Base-by-base conservation (phyloP, 1,284 basidiomycete species). In the Polyporus tsugae region DNA sequence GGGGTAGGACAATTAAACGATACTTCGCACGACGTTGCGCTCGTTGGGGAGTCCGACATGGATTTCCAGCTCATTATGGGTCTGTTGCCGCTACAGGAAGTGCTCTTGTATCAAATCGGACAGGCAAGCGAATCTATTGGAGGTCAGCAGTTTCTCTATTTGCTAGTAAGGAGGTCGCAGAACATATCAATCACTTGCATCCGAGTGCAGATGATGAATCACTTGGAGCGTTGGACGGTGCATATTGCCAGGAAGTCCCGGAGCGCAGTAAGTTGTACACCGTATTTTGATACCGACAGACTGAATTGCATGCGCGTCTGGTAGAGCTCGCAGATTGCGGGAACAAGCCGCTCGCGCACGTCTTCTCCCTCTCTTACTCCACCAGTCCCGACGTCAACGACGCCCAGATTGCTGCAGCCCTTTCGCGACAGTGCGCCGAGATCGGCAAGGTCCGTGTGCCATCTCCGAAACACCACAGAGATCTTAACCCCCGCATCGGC, bases 311-410 rank as follows among this genome's bases (percentile, higher is more conserved):
- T 35, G 29, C 33, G 25, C 11, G 13, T 17, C 19, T 19, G n/a
- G 39, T 15, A 65, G 62, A 46, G 9, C 35, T 67, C 25, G 62
- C 63, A 19, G 73, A 72, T 9, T 68, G 70, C 19, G 72, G 73
- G 25, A 46, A 71, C 74, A 33, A 73, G 78, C 65, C 76, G 65
- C 39, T 68, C 42, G 80, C 87, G 11, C 80, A 88, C 66, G 86
- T 89, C 55, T 84, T 90, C 22, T 89, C 87, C 10, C 83, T 84
- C 1, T 89, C 88, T 0, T 89, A 87, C 72, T 25, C 25, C 38
- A 52, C 46, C 25, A 33, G 19, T 41, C 15, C 33, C 6, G 79
- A 79, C 53, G 81, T 80, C 66, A 79, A 82, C 59, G 87, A 89
- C 75, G 79, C n/a, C 46, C n/a, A 22, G 1, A 82, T 83, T 0